Conservation (phyloP, 73 alveolate genomes). For the Vitrella brassicaformis region DNA sequence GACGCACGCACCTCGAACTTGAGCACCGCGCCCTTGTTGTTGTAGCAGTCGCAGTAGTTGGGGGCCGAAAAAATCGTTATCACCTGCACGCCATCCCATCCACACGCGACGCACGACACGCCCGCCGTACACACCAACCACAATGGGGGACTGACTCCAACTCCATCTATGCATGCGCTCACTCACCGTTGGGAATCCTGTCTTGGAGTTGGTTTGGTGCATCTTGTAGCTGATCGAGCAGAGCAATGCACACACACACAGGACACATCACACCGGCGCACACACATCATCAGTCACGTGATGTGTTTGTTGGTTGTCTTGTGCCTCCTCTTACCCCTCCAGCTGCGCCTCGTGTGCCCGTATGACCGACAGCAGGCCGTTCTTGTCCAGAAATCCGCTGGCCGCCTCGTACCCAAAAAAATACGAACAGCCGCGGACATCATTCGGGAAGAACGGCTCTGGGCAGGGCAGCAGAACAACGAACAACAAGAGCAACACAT, state of each 20-base stretch:
- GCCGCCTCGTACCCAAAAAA: conserved; percentile 67
- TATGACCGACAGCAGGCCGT: conserved; percentile 44
- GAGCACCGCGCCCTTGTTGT: conserved; percentile 70
- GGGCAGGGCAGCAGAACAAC: too few relatives aligned
- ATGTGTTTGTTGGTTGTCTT: too few relatives aligned
- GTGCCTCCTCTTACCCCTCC: too few relatives aligned
- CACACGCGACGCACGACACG: neutral
- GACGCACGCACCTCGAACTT: conserved; percentile 35
- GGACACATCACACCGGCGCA: neutral
- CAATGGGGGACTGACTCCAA: too few relatives aligned
- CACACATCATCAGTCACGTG: too few relatives aligned
- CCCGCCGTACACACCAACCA: too few relatives aligned
- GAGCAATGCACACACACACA: neutral
- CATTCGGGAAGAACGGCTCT: conserved; percentile 44
- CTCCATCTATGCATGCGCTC: too few relatives aligned
- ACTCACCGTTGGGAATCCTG: conserved; percentile 23
- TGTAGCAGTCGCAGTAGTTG: conserved; percentile 62
- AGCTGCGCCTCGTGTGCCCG: conserved; percentile 82
- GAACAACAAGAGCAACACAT: too few relatives aligned
- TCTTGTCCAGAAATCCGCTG: conserved; percentile 47
- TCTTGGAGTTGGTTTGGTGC: conserved; percentile 35
- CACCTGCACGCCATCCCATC: conserved; percentile 38
- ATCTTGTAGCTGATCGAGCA: conserved; percentile 12
- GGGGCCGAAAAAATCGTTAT: conserved; percentile 74
- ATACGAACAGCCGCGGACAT: conserved; percentile 86